Base-by-base conservation (phyloP, 805 yeast species). In the Barnettozyma wickerhamii region DNA sequence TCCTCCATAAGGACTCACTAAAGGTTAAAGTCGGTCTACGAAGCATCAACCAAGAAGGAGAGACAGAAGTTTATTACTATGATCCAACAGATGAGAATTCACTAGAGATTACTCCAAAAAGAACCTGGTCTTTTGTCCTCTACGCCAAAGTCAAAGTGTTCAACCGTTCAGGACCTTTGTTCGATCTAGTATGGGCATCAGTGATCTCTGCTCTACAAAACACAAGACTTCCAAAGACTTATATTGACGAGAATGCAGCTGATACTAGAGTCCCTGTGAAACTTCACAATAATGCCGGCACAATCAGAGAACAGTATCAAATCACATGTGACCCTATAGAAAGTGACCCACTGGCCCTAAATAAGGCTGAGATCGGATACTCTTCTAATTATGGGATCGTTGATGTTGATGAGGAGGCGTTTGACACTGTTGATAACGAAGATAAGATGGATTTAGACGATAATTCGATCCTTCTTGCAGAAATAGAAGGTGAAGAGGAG, bases 401-500 rank as follows among this genome's bases (percentile, higher is more conserved):
- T 14, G 72, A 68, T 31, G 37, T 68, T 10, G 68, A 69, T 19
- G 62, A 63, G 3, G 69, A 68, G 27, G 57, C 64, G 2, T 40
- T 53, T 2, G 60, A 59, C 13, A 55, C 58, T 6, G 55, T 52
- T 3, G 57, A 54, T 3, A 51, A 47, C 5, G 62, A 50, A 6
- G 63, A 59, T 14, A 62, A 63, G 23, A 63, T 64, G 59, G 69
- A 64, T 7, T 40, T 52, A 13, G 60, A 60, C 30, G 27, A 34
- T 1, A 44, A 58, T 19, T 48, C 74, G 2, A 65, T 78, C 0
- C 52, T 86, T 13, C 58, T 88, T 35, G 79, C 85, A 1, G 96
- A 88, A 56, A 53, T 86, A 30, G 95, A 87, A 57, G 95, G 95
- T 12, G 91, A 84, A 45, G 83, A 89, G 5, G 96, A 88, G 59